These are phyloP conservation scores for Sisymbrium irio DNA, from an alignment of 345 rosid species.

Conservation along the genomic window DNA sequence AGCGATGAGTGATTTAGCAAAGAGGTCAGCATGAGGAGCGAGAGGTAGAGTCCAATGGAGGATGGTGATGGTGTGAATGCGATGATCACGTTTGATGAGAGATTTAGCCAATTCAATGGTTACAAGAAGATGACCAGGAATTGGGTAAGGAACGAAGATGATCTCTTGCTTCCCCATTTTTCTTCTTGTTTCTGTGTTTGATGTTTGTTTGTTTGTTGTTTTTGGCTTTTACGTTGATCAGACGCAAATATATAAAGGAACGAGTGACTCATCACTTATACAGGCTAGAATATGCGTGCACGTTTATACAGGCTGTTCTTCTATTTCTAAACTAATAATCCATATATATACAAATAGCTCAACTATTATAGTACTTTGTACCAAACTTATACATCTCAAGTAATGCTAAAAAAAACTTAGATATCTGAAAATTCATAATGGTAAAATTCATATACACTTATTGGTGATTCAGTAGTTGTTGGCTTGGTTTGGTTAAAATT, in stretches of 20 bases:
- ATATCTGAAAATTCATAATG: no score
- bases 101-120: conserved; percentile 45
- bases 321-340: no score
- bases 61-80: conserved; percentile 35
- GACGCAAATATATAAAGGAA: neutral
- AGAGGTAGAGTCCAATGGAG: neutral
- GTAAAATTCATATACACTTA: no score
- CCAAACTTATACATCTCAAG: no score
- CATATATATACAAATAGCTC: no score
- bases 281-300: no score
- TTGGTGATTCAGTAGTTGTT: no score
- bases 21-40: neutral
- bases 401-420: no score
- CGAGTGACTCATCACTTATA: no score
- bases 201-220: neutral
- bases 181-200: neutral
- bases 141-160: conserved; percentile 25
- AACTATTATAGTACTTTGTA: no score
- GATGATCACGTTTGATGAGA: conserved; percentile 35
- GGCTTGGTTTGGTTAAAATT: no score
- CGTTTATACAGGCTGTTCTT: no score
- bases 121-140: conserved; percentile 45
- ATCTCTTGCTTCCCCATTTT: conserved; percentile 10
- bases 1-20: neutral
- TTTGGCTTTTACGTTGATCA: neutral